phyloP scores from a whole-genome alignment of 805 yeast genomes.

The Pichia manshurica region DNA sequence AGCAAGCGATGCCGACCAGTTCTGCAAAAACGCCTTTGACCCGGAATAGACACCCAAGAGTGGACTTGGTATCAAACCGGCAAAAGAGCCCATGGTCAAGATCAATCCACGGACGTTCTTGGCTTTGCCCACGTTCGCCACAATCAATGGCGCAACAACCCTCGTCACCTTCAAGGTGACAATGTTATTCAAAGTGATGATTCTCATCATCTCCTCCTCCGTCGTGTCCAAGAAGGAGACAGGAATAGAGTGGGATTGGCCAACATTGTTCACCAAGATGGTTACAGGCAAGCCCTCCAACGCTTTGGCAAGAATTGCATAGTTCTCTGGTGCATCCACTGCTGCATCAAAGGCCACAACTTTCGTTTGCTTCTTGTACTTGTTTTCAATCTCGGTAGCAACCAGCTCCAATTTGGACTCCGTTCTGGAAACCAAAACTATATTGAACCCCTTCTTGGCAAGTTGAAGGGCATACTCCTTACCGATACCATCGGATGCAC shows the following conservation, averaged over 20 bases:
- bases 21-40: conserved; percentile 89
- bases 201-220: conserved; percentile 66
- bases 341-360: conserved; percentile 76
- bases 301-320: conserved; percentile 42
- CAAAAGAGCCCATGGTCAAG: conserved; percentile 94
- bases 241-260: conserved; percentile 91
- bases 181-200: conserved; percentile 77
- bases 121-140: conserved; percentile 41
- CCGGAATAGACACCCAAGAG: conserved; percentile 91
- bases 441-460: conserved; percentile 78
- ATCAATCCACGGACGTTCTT: conserved; percentile 60
- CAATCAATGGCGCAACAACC: conserved; percentile 66
- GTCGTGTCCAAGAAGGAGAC: conserved; percentile 84
- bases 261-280: conserved; percentile 85
- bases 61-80: conserved; percentile 92
- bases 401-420: conserved; percentile 64
- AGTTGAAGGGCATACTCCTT: conserved; percentile 84
- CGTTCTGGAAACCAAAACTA: conserved; percentile 82
- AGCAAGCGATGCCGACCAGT: conserved; percentile 85
- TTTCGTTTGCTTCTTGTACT: conserved; percentile 58
- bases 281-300: conserved; percentile 55
- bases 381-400: conserved; percentile 54
- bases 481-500: conserved; percentile 97
- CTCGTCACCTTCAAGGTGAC: conserved; percentile 84
- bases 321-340: conserved; percentile 52